phyloP scores from a whole-genome alignment of 1,284 basidiomycete species.

The Anthracocystis panici-leucophaei region DNA sequence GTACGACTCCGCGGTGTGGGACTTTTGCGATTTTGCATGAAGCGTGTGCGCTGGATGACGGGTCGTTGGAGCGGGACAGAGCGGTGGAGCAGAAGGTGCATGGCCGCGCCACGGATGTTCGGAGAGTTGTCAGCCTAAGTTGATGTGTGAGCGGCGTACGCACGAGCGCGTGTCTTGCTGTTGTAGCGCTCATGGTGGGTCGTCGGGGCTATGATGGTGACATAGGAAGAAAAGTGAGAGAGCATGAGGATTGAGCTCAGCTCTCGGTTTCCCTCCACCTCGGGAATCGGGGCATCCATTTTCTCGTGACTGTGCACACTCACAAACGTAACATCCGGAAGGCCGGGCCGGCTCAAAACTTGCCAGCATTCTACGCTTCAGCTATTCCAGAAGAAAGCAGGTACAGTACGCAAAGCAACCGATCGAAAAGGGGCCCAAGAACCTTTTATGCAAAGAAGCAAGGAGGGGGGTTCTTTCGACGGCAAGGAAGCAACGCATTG shows the following conservation, averaged over 20 bases:
- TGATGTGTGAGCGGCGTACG: not conserved
- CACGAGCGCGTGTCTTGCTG: not conserved
- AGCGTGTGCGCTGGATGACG: not conserved
- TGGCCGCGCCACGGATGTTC: not conserved
- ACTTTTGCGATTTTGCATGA: slow-evolving; percentile 37
- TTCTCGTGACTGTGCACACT: not conserved
- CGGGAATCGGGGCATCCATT: not conserved
- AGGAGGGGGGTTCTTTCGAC: too few species aligned
- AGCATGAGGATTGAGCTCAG: slow-evolving; percentile 1
- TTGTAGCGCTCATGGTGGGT: not conserved
- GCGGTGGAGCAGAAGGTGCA: slow-evolving; percentile 19
- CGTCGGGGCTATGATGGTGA: not conserved
- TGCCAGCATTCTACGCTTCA: too few species aligned
- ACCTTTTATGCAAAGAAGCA: too few species aligned
- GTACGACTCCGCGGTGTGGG: slow-evolving; percentile 73
- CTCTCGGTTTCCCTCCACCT: not conserved
- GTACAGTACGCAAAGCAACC: too few species aligned
- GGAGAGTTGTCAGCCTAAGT: not conserved
- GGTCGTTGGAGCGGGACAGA: not conserved
- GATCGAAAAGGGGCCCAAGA: too few species aligned
- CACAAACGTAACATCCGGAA: too few species aligned
- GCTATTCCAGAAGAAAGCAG: too few species aligned
- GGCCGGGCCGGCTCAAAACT: too few species aligned
- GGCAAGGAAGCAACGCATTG: too few species aligned
- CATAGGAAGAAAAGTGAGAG: not conserved